phyloP scores from a whole-genome alignment of 106 monocot genomes.

The Triglochin maritima region DNA sequence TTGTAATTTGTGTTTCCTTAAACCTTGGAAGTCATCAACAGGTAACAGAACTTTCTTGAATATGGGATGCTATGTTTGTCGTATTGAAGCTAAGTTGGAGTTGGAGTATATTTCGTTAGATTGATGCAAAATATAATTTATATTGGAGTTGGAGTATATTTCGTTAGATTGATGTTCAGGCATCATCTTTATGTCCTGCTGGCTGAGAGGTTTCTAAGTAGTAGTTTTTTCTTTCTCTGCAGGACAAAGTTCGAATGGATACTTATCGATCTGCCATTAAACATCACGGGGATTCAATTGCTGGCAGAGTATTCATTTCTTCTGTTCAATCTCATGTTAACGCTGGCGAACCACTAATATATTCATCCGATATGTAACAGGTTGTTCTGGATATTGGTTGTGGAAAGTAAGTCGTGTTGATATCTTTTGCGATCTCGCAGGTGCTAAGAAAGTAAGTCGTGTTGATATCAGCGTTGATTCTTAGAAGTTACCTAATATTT shows the following conservation, averaged over 20 bases:
- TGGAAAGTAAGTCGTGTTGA: constrained; percentile 83
- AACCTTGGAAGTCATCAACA: too few species aligned
- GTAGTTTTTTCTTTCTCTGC: constrained; percentile 4
- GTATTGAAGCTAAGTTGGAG: too few species aligned
- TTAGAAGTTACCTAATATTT: too few species aligned
- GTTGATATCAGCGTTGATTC: not conserved
- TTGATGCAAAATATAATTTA: too few species aligned
- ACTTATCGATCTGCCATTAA: constrained; percentile 71
- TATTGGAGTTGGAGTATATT: too few species aligned
- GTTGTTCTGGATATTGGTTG: constrained; percentile 97
- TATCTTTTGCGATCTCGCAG: constrained; percentile 87
- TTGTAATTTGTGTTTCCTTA: too few species aligned
- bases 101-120: too few species aligned
- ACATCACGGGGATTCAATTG: constrained; percentile 61
- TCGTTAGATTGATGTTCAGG: too few species aligned
- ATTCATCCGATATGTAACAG: constrained; percentile 20
- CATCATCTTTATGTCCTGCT: too few species aligned
- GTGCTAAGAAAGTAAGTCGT: constrained; percentile 66
- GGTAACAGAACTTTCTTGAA: too few species aligned
- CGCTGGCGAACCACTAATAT: not conserved
- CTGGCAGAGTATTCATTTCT: constrained; percentile 75
- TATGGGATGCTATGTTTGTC: too few species aligned
- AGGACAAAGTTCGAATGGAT: constrained; percentile 88
- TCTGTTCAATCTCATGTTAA: not conserved
- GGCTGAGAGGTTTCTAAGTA: too few species aligned